Conservation (phyloP, 768 basidiomycete genomes). For the Suillus clintonianus region DNA sequence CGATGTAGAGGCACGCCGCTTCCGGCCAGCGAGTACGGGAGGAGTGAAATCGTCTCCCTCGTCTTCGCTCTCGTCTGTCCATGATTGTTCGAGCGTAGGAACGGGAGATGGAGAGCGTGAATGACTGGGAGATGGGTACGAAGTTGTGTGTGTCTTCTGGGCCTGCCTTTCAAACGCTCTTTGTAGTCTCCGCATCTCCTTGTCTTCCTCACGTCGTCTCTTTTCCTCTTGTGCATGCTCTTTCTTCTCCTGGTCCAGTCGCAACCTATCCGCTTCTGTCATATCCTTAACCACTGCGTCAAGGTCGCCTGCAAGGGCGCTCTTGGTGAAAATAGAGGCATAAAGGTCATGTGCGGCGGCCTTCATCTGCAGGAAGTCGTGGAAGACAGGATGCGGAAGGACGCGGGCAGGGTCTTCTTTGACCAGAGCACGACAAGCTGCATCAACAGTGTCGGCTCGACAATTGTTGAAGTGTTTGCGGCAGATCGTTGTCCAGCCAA, state of each 20-base stretch:
- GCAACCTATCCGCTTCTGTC: conserved; percentile 11
- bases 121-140: conserved; percentile 19
- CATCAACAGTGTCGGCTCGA: conserved; percentile 22
- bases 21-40: conserved; percentile 18
- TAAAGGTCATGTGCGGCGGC: conserved; percentile 30
- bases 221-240: conserved; percentile 9
- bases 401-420: conserved; percentile 10
- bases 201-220: conserved; percentile 5
- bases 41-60: conserved; percentile 14
- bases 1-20: conserved; percentile 14
- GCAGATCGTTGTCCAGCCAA: conserved; percentile 52
- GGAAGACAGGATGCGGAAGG: conserved; percentile 12
- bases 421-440: conserved; percentile 28
- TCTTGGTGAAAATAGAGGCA: conserved; percentile 25
- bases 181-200: conserved; percentile 1
- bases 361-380: conserved; percentile 33
- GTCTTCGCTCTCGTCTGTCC: conserved; percentile 16
- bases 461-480: conserved; percentile 26
- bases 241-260: conserved; percentile 10
- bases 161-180: conserved; percentile 1
- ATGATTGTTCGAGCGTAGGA: conserved; percentile 7
- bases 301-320: conserved; percentile 29
- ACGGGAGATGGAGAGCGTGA: conserved; percentile 11
- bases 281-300: conserved; percentile 32
- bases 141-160: background rate